Conservation (phyloP, 805 yeast genomes). For the Tetrapisispora pingtungensis region DNA sequence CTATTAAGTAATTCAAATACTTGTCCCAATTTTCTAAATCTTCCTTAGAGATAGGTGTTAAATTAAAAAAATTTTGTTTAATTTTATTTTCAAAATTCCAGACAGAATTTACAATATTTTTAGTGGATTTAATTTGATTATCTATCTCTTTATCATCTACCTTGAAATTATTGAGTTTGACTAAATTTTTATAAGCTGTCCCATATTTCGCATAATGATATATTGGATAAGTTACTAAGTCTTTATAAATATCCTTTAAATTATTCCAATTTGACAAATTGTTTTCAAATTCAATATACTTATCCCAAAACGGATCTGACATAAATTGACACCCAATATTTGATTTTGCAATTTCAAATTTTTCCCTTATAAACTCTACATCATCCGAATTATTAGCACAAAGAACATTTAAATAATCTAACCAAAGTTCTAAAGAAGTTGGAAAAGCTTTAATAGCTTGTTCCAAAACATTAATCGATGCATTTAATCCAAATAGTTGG, state of each 20-base stretch:
- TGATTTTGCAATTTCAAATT: slow-evolving; percentile 41
- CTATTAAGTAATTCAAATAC: slow-evolving; percentile 50
- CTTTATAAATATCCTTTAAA: slow-evolving; percentile 34
- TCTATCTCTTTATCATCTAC: slow-evolving; percentile 37
- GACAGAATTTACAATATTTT: slow-evolving; percentile 42
- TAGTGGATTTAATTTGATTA: slow-evolving; percentile 37
- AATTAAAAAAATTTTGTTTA: slow-evolving; percentile 46
- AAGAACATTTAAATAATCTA: slow-evolving; percentile 50
- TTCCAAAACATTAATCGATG: slow-evolving; percentile 37
- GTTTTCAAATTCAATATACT: slow-evolving; percentile 54
- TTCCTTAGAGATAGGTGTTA: slow-evolving; percentile 35
- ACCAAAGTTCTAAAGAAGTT: slow-evolving; percentile 56
- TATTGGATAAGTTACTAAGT: slow-evolving; percentile 51
- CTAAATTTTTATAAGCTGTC: slow-evolving; percentile 35
- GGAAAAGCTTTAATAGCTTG: slow-evolving; percentile 43
- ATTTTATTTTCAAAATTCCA: slow-evolving; percentile 69
- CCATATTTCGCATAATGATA: slow-evolving; percentile 81
- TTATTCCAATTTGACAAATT: slow-evolving; percentile 30
- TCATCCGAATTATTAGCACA: slow-evolving; percentile 32
- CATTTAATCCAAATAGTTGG: slow-evolving; percentile 44
- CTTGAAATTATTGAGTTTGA: slow-evolving; percentile 16
- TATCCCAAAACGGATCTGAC: slow-evolving; percentile 78
- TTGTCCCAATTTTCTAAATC: slow-evolving; percentile 47
- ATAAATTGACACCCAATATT: slow-evolving; percentile 62
- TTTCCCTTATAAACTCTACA: slow-evolving; percentile 27